phyloP scores from a whole-genome alignment of 1,139 yeast species.

The Diutina catenulata region DNA sequence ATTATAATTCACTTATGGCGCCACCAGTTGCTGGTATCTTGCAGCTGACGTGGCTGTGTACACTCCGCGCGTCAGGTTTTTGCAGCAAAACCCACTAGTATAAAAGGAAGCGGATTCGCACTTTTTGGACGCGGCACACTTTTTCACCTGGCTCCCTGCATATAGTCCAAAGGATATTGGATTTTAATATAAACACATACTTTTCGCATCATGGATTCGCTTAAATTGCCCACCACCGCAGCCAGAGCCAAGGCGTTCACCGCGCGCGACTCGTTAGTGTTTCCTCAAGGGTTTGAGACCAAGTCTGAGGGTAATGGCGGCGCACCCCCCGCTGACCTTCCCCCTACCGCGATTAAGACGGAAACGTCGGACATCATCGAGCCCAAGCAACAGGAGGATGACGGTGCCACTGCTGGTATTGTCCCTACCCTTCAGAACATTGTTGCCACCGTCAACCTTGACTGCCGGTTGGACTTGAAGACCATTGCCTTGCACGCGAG shows the following conservation, averaged over 20 bases:
- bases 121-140: no score
- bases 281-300: slow-evolving; percentile 38
- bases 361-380: slow-evolving; percentile 6
- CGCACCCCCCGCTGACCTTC: slow-evolving; percentile 5
- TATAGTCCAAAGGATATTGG: no score
- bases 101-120: background rate
- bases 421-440: slow-evolving; percentile 95
- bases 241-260: slow-evolving; percentile 70
- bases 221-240: slow-evolving; percentile 70
- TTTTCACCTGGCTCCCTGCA: no score
- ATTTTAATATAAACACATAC: background rate
- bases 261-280: slow-evolving; percentile 53
- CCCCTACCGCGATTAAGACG: slow-evolving; percentile 12
- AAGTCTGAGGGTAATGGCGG: slow-evolving; percentile 9
- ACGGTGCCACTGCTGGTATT: slow-evolving; percentile 77
- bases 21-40: no score
- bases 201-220: slow-evolving; percentile 45
- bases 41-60: no score
- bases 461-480: slow-evolving; percentile 88
- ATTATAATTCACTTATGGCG: no score
- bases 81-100: no score
- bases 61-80: no score
- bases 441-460: slow-evolving; percentile 95
- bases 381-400: slow-evolving; percentile 34
- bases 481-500: slow-evolving; percentile 98